These are phyloP conservation scores for Tulasnella sp. DNA, from an alignment of 768 basidiomycete genomes.

Conservation along the genomic window DNA sequence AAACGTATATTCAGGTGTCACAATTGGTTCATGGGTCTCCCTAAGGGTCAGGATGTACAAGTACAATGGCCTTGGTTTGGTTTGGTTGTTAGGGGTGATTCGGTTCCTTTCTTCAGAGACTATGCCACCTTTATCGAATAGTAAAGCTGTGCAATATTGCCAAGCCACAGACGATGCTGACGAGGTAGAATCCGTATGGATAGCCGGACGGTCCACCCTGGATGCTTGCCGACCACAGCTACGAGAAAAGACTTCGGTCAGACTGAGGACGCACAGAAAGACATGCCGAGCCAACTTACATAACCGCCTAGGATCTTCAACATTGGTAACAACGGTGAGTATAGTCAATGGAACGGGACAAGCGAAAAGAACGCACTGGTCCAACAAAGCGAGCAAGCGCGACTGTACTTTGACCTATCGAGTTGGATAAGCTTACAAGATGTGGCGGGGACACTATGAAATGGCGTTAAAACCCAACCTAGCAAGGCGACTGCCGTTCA, in stretches of 20 bases:
- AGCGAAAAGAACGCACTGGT: constrained; percentile 49
- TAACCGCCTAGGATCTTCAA: constrained; percentile 69
- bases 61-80: neutral
- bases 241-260: constrained; percentile 28
- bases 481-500: constrained; percentile 15
- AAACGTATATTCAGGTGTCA: neutral
- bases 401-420: constrained; percentile 93
- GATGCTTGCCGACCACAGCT: constrained; percentile 75
- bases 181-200: constrained; percentile 72
- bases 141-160: constrained; percentile 73
- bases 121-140: constrained; percentile 54
- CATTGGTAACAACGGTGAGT: neutral
- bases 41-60: neutral
- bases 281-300: constrained; percentile 50
- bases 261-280: neutral
- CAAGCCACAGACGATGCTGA: constrained; percentile 61
- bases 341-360: neutral
- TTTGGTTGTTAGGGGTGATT: neutral
- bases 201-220: constrained; percentile 70
- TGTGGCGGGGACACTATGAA: constrained; percentile 83
- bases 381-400: constrained; percentile 91
- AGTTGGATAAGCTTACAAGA: constrained; percentile 90
- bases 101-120: neutral
- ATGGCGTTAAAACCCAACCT: neutral
- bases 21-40: neutral